These are phyloP conservation scores for Phtheirospermum japonicum DNA, from an alignment of 257 asterid species.

Conservation along the genomic window DNA sequence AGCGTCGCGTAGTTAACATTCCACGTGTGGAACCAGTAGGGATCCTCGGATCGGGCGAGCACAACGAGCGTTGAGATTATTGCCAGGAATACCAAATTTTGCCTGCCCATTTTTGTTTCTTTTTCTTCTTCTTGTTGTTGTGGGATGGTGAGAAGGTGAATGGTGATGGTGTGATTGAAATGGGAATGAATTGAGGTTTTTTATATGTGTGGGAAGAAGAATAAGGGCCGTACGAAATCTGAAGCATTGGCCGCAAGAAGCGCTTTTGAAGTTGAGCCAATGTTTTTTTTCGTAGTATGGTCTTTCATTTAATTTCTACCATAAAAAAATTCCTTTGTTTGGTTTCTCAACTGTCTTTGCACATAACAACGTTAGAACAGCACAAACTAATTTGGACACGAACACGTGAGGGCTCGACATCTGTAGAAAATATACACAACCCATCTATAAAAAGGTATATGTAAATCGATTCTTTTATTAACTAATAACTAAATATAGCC, in stretches of 20 bases:
- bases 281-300: no score
- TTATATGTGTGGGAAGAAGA: conserved; percentile 10
- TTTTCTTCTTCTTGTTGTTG: background rate
- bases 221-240: conserved; percentile 6
- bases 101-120: conserved; percentile 24
- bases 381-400: no score
- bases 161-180: conserved; percentile 5
- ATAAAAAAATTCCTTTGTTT: no score
- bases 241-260: conserved; percentile 25
- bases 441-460: no score
- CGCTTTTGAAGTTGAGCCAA: background rate
- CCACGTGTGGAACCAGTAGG: conserved; percentile 52
- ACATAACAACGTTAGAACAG: no score
- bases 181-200: background rate
- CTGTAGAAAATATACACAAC: no score
- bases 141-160: background rate
- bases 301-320: no score
- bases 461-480: no score
- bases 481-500: no score
- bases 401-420: no score
- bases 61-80: conserved; percentile 12
- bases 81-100: background rate
- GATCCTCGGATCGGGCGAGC: conserved; percentile 42
- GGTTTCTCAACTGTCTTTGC: no score
- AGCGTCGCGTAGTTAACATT: conserved; percentile 44